Percentiles rank a stretch among this genome's conserved stretches.
These are phyloP conservation scores for Cicer cuneatum DNA, from an alignment of 306 rosid species.

Conservation along the genomic window DNA sequence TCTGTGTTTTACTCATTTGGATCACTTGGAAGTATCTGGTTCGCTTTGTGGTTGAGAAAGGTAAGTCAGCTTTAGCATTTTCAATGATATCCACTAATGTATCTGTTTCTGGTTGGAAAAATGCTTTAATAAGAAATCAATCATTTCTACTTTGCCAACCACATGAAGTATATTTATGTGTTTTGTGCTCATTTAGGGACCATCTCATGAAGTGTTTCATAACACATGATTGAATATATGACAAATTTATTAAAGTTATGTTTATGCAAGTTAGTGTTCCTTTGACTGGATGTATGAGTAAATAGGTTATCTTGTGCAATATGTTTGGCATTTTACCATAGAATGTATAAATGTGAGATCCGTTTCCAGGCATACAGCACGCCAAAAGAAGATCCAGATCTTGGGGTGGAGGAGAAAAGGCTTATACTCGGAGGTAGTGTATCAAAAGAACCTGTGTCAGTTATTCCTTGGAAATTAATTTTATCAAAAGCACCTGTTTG, in stretches of 20 bases:
- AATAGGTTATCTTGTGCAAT: conserved; percentile 26
- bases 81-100: conserved; percentile 17
- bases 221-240: conserved; percentile 11
- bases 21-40: conserved; percentile 97
- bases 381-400: conserved; percentile 82
- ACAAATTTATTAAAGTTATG: conserved; percentile 12
- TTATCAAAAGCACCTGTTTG: conserved; percentile 95
- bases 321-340: conserved; percentile 12
- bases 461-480: conserved; percentile 92
- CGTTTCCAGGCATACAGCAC: conserved; percentile 80
- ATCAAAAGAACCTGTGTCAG: conserved; percentile 79
- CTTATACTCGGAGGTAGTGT: conserved; percentile 69
- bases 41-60: conserved; percentile 78
- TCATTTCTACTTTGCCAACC: conserved; percentile 14
- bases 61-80: conserved; percentile 55
- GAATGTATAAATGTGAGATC: conserved; percentile 26
- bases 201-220: conserved; percentile 33
- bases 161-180: conserved; percentile 15
- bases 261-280: conserved; percentile 13
- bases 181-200: conserved; percentile 35
- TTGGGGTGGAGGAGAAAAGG: conserved; percentile 67
- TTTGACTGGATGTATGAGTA: conserved; percentile 14
- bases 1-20: conserved; percentile 96
- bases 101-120: conserved; percentile 26
- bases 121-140: conserved; percentile 21